These are phyloP conservation scores for Barnettozyma populi DNA, from an alignment of 805 yeast species.

Conservation along the genomic window DNA sequence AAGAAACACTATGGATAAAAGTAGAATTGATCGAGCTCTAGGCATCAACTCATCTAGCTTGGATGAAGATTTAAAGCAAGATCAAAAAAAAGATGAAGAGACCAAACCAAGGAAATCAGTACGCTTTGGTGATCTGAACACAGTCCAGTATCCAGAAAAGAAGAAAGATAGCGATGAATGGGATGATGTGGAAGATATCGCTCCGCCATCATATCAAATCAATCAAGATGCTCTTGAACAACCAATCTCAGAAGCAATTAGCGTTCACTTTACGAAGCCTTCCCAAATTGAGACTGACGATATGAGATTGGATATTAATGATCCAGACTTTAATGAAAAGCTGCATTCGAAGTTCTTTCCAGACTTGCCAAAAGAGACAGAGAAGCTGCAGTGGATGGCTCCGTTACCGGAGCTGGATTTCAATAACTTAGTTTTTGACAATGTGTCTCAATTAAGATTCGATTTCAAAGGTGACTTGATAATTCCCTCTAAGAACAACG, in stretches of 20 bases:
- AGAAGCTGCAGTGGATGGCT: slow-evolving; percentile 88
- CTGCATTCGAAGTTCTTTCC: slow-evolving; percentile 86
- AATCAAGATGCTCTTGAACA: slow-evolving; percentile 39
- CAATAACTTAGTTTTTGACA: slow-evolving; percentile 28
- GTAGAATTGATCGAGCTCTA: slow-evolving; percentile 18
- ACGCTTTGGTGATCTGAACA: slow-evolving; percentile 27
- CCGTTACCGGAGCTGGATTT: slow-evolving; percentile 45
- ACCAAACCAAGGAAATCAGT: slow-evolving; percentile 24
- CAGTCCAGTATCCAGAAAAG: slow-evolving; percentile 18
- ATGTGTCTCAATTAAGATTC: slow-evolving; percentile 71
- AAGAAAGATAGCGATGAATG: slow-evolving; percentile 34
- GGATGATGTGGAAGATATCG: slow-evolving; percentile 47
- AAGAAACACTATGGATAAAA: slow-evolving; percentile 16
- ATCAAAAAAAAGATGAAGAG: slow-evolving; percentile 10
- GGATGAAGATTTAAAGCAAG: slow-evolving; percentile 2
- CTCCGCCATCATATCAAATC: slow-evolving; percentile 45
- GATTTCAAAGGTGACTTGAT: slow-evolving; percentile 82
- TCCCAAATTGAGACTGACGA: slow-evolving; percentile 14
- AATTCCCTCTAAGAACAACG: slow-evolving; percentile 44
- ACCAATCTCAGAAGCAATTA: slow-evolving; percentile 36
- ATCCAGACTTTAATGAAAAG: slow-evolving; percentile 72
- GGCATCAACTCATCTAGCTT: slow-evolving; percentile 9
- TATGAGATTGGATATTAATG: slow-evolving; percentile 53
- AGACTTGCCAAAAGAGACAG: slow-evolving; percentile 77
- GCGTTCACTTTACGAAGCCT: slow-evolving; percentile 67